Conservation (phyloP, 495 filamentous ascomycete genomes). For the Podospora australis region DNA sequence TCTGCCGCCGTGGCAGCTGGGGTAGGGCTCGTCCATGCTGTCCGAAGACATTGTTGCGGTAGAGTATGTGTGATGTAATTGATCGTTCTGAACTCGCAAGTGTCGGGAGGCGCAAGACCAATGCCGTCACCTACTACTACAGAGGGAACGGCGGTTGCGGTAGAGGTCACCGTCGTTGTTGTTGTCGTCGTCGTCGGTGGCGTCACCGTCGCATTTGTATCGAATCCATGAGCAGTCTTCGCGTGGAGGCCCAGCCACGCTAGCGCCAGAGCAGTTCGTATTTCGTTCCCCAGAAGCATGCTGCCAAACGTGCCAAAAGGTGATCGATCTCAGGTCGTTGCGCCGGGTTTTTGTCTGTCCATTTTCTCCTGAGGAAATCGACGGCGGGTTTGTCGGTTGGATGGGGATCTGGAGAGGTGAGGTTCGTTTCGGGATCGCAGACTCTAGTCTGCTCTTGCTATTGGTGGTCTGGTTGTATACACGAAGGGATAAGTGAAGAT, state of each 20-base stretch:
- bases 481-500: too few species aligned
- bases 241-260: conserved; percentile 21
- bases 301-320: too few species aligned
- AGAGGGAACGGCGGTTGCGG: neutral
- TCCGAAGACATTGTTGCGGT: conserved; percentile 68
- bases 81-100: conserved; percentile 60
- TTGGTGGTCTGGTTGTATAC: too few species aligned
- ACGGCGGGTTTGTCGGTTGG: too few species aligned
- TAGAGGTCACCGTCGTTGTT: neutral
- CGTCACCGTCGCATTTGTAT: conserved; percentile 10
- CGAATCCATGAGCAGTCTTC: conserved; percentile 9
- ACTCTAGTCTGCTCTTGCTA: too few species aligned
- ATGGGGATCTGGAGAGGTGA: too few species aligned
- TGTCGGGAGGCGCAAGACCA: conserved; percentile 11
- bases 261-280: conserved; percentile 14
- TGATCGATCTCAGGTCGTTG: too few species aligned
- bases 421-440: too few species aligned
- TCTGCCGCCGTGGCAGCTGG: conserved; percentile 10
- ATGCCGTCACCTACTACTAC: too few species aligned
- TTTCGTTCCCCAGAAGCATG: too few species aligned
- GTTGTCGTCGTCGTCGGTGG: conserved; percentile 1
- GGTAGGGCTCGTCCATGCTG: conserved; percentile 31
- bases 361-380: too few species aligned
- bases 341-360: conserved; percentile 14
- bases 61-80: conserved; percentile 78